These are phyloP conservation scores for Psilocybe sp. DNA, from an alignment of 768 basidiomycete genomes.

Conservation along the genomic window DNA sequence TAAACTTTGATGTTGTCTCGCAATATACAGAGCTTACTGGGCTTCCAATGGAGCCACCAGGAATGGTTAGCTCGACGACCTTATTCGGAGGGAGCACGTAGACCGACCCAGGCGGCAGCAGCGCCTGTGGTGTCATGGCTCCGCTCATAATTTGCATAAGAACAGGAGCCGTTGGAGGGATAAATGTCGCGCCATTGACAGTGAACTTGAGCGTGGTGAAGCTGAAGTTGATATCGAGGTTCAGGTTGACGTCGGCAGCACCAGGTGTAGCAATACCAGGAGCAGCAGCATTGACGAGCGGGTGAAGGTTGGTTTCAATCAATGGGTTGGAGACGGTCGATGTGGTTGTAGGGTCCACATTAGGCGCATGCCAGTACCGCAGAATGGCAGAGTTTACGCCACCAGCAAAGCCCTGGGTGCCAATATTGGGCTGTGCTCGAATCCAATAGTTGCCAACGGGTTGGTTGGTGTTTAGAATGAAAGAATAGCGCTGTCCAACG, in stretches of 20 bases:
- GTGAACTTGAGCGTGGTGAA: constrained; percentile 17
- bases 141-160: constrained; percentile 46
- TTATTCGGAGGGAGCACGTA: constrained; percentile 40
- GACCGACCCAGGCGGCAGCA: constrained; percentile 39
- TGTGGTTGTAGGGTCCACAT: constrained; percentile 35
- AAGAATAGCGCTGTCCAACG: constrained; percentile 42
- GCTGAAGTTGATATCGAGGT: constrained; percentile 28
- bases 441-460: constrained; percentile 43
- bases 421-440: constrained; percentile 29
- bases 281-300: constrained; percentile 21
- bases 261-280: constrained; percentile 33
- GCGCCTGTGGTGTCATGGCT: constrained; percentile 25
- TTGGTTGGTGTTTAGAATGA: constrained; percentile 37
- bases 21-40: constrained; percentile 25
- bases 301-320: constrained; percentile 34
- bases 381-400: constrained; percentile 56
- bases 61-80: constrained; percentile 46
- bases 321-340: constrained; percentile 25
- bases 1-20: background rate
- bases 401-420: constrained; percentile 15
- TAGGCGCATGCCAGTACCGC: constrained; percentile 41
- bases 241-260: constrained; percentile 35
- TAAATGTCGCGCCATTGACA: constrained; percentile 33
- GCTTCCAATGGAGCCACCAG: constrained; percentile 31
- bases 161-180: constrained; percentile 38